phyloP scores from a whole-genome alignment of 805 yeast species.

The Nakazawaea sp. region DNA sequence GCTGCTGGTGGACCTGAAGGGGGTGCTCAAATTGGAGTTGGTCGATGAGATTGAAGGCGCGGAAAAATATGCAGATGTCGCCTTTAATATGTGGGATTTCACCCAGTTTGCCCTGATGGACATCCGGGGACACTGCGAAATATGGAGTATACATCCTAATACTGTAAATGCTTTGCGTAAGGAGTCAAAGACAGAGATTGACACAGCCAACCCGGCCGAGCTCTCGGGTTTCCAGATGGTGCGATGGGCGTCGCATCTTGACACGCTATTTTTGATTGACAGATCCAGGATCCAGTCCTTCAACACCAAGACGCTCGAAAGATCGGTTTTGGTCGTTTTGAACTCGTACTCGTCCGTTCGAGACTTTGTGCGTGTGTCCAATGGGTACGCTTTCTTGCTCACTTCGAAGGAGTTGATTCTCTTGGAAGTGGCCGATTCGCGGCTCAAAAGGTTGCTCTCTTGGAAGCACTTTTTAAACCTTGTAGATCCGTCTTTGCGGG shows the following conservation, averaged over 20 bases:
- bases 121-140: conserved; percentile 43
- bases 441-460: conserved; percentile 43
- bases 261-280: conserved; percentile 28
- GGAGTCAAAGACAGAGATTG: neutral
- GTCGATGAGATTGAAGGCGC: conserved; percentile 14
- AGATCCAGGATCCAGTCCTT: conserved; percentile 35
- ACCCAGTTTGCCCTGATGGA: conserved; percentile 38
- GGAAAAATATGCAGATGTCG: conserved; percentile 34
- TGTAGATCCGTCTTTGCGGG: conserved; percentile 43
- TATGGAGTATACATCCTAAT: conserved; percentile 19
- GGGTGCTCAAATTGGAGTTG: conserved; percentile 12
- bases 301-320: conserved; percentile 22
- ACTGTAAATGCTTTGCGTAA: conserved; percentile 11
- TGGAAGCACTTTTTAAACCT: conserved; percentile 68
- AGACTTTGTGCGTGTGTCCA: conserved; percentile 32
- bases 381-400: conserved; percentile 39
- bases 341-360: conserved; percentile 46
- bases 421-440: conserved; percentile 24
- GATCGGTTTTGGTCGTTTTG: conserved; percentile 35
- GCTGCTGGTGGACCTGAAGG: conserved; percentile 11
- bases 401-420: conserved; percentile 64
- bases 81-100: conserved; percentile 35
- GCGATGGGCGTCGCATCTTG: conserved; percentile 32
- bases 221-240: conserved; percentile 50
- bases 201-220: conserved; percentile 37